Evolutionary conservation across 2,329 filamentous ascomycete genomes (phyloP).

Genomic region (Beauveria australis): DNA sequence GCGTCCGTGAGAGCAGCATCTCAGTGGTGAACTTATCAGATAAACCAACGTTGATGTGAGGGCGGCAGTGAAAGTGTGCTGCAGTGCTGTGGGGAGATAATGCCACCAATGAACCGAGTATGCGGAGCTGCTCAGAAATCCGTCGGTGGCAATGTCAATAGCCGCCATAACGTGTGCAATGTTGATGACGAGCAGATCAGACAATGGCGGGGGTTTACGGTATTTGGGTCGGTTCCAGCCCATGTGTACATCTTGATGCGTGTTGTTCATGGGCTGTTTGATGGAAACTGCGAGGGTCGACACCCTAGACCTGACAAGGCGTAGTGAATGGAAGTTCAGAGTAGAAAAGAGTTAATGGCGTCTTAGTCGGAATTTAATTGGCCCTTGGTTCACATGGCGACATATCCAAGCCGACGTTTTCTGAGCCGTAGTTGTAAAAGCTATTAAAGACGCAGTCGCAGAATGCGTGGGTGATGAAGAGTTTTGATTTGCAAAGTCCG

Average conservation of each 20-base stretch:
- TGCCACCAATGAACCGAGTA: neutral
- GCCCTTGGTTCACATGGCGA: slow-evolving; percentile 26
- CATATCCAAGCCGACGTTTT: slow-evolving; percentile 26
- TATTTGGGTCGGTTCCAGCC: neutral
- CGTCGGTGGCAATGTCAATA: neutral
- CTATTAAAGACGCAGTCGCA: slow-evolving; percentile 29
- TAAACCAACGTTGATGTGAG: neutral
- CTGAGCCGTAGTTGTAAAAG: slow-evolving; percentile 24
- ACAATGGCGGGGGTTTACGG: neutral
- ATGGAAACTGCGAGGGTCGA: neutral
- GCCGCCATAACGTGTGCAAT: neutral
- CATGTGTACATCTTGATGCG: neutral
- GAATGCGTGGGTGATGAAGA: slow-evolving; percentile 30
- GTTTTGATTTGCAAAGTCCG: slow-evolving; percentile 32
- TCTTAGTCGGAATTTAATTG: slow-evolving; percentile 17
- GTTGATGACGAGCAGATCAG: neutral
- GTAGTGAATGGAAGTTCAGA: neutral
- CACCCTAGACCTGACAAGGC: neutral
- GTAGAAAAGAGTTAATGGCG: slow-evolving; percentile 5
- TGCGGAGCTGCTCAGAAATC: neutral
- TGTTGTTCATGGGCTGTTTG: neutral
- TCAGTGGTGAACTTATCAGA: neutral
- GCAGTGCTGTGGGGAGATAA: neutral
- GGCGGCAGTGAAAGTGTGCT: neutral
- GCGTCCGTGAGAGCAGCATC: neutral